These are phyloP conservation scores for Flaveria robusta DNA, from an alignment of 129 eudicot species.

Conservation along the genomic window DNA sequence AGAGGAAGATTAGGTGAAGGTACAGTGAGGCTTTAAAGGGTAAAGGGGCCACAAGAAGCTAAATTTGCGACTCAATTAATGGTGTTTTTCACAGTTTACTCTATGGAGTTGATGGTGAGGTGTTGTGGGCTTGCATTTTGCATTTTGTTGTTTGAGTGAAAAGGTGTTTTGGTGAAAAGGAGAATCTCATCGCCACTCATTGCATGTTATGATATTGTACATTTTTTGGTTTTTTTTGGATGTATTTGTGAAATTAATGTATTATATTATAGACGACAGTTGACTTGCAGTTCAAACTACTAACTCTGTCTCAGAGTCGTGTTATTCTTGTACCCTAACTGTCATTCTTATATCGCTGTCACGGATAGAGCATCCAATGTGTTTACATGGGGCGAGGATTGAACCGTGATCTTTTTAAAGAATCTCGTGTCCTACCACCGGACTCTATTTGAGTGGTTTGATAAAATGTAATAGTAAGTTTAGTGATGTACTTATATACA, in stretches of 20 bases:
- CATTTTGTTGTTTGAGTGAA: slow-evolving; percentile 14
- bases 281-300: too few relatives aligned
- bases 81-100: slow-evolving; percentile 9
- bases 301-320: too few relatives aligned
- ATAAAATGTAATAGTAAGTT: too few relatives aligned
- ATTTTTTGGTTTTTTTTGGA: slow-evolving; percentile 1
- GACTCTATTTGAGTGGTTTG: too few relatives aligned
- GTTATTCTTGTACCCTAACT: too few relatives aligned
- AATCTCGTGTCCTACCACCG: too few relatives aligned
- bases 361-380: too few relatives aligned
- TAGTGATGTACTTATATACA: too few relatives aligned
- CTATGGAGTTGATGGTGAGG: slow-evolving; percentile 9
- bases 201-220: slow-evolving; percentile 2
- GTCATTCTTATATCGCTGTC: too few relatives aligned
- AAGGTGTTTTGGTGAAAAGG: slow-evolving; percentile 29
- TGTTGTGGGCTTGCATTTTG: slow-evolving; percentile 7
- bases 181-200: slow-evolving; percentile 23
- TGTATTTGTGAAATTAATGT: background rate
- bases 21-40: background rate
- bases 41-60: slow-evolving; percentile 20
- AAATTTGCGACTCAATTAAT: slow-evolving; percentile 41
- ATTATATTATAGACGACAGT: too few relatives aligned
- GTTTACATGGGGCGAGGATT: too few relatives aligned
- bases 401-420: too few relatives aligned
- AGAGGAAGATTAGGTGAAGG: slow-evolving; percentile 34